A percentile compares a stretch with the other conserved stretches of the same genome.
Evolutionary conservation across 805 yeast genomes (phyloP).

Genomic region (Saccharomycopsis fibuligera): DNA sequence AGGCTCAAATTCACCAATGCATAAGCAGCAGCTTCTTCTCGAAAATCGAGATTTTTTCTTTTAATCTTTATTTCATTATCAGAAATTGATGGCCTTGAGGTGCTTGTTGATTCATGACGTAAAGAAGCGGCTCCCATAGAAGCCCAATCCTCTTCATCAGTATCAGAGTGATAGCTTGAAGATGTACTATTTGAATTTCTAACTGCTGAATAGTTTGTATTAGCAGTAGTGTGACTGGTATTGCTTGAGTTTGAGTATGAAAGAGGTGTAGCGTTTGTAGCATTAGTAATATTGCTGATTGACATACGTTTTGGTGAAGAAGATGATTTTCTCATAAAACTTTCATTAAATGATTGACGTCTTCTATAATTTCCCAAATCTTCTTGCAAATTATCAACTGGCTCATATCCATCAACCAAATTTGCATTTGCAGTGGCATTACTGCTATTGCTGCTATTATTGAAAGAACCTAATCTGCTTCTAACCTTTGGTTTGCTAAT

Average conservation of each 20-base stretch:
- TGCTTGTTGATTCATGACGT: conserved; percentile 29
- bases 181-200: conserved; percentile 5
- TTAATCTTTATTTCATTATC: conserved; percentile 2
- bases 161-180: conserved; percentile 44
- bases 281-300: conserved; percentile 15
- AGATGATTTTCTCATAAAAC: conserved; percentile 5
- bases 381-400: conserved; percentile 6
- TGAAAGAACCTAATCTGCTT: conserved; percentile 21
- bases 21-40: conserved; percentile 54
- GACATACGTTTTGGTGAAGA: conserved; percentile 11
- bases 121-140: conserved; percentile 75
- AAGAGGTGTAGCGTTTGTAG: background rate
- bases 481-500: conserved; percentile 12
- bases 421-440: background rate
- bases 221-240: background rate
- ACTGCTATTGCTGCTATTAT: background rate
- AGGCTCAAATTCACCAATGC: conserved; percentile 51
- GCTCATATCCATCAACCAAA: conserved; percentile 2
- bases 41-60: conserved; percentile 25
- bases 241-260: background rate
- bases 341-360: conserved; percentile 17
- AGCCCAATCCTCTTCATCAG: conserved; percentile 98
- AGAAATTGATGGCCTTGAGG: background rate
- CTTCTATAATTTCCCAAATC: background rate
- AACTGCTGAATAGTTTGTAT: background rate